These are phyloP conservation scores for Tricholoma sp. DNA, from an alignment of 768 basidiomycete genomes.

Conservation along the genomic window DNA sequence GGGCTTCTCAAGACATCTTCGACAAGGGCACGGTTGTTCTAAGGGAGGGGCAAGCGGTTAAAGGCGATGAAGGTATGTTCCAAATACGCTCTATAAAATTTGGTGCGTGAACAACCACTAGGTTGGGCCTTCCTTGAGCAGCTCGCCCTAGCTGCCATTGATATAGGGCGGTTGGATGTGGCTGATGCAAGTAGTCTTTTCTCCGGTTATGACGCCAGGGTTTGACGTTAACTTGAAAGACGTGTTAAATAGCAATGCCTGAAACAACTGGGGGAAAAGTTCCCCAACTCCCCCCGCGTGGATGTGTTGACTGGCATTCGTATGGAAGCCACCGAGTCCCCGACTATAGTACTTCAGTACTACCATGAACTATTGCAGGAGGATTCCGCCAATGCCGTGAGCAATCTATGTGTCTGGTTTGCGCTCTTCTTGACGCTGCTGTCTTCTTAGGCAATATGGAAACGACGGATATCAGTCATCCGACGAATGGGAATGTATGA, in stretches of 20 bases:
- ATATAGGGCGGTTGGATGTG: slow-evolving; percentile 64
- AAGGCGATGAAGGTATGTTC: slow-evolving; percentile 53
- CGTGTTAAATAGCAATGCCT: slow-evolving; percentile 49
- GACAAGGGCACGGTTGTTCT: slow-evolving; percentile 48
- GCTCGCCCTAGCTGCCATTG: slow-evolving; percentile 70
- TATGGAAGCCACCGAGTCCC: slow-evolving; percentile 61
- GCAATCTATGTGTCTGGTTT: slow-evolving; percentile 16
- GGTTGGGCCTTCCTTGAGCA: slow-evolving; percentile 84
- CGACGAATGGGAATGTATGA: slow-evolving; percentile 58
- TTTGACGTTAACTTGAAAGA: slow-evolving; percentile 22
- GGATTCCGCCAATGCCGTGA: slow-evolving; percentile 68
- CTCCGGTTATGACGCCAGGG: background rate
- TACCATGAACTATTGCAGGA: slow-evolving; percentile 61
- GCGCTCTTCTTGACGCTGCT: background rate
- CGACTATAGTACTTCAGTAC: slow-evolving; percentile 53
- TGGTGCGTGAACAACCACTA: slow-evolving; percentile 19
- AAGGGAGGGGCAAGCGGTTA: slow-evolving; percentile 36
- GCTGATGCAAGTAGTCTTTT: slow-evolving; percentile 56
- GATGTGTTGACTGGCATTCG: slow-evolving; percentile 74
- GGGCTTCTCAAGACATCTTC: slow-evolving; percentile 57
- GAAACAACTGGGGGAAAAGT: slow-evolving; percentile 54
- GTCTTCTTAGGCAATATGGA: slow-evolving; percentile 57
- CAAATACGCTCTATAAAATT: background rate
- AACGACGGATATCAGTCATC: slow-evolving; percentile 74
- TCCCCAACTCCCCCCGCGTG: slow-evolving; percentile 77